A percentile compares a stretch with the other conserved stretches of the same genome.
Conservation (phyloP, 1,284 basidiomycete genomes). For the Sporisorium exsertum region DNA sequence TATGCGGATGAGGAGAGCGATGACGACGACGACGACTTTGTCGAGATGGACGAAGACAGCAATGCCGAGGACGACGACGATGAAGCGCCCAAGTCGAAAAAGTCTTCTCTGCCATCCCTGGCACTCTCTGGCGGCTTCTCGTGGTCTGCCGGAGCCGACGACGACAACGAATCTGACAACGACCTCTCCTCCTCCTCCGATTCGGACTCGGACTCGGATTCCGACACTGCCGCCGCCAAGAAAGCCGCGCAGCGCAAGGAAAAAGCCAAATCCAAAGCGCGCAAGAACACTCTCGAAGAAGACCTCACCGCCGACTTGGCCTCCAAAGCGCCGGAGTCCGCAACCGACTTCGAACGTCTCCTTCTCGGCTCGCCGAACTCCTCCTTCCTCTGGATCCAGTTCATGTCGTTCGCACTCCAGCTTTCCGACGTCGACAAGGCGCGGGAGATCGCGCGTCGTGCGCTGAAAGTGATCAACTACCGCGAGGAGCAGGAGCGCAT, state of each 20-base stretch:
- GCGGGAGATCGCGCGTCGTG: conserved; percentile 84
- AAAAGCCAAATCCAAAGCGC: conserved; percentile 30
- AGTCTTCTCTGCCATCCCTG: conserved; percentile 65
- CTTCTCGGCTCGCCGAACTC: conserved; percentile 96
- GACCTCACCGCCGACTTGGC: conserved; percentile 64
- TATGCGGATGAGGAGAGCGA: conserved; percentile 51
- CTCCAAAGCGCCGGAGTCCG: conserved; percentile 79
- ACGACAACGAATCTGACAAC: conserved; percentile 32
- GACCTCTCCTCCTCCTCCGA: conserved; percentile 17
- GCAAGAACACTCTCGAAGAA: conserved; percentile 41
- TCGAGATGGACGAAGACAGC: conserved; percentile 63
- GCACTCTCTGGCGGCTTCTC: conserved; percentile 72
- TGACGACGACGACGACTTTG: conserved; percentile 35
- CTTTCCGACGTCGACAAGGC: conserved; percentile 96
- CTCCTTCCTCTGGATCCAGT: conserved; percentile 98
- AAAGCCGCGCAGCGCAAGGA: conserved; percentile 41
- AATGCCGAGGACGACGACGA: conserved; percentile 41
- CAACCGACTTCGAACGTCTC: conserved; percentile 91
- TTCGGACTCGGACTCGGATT: conserved; percentile 30
- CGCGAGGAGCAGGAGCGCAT: conserved; percentile 95
- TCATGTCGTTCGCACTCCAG: conserved; percentile 97
- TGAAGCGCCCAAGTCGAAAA: conserved; percentile 24
- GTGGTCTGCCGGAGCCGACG: conserved; percentile 71
- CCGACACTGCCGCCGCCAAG: conserved; percentile 70
- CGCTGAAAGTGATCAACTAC: conserved; percentile 88